Evolutionary conservation across 2,329 filamentous ascomycete genomes (phyloP).

Genomic region (Amesomyces nigricolor): DNA sequence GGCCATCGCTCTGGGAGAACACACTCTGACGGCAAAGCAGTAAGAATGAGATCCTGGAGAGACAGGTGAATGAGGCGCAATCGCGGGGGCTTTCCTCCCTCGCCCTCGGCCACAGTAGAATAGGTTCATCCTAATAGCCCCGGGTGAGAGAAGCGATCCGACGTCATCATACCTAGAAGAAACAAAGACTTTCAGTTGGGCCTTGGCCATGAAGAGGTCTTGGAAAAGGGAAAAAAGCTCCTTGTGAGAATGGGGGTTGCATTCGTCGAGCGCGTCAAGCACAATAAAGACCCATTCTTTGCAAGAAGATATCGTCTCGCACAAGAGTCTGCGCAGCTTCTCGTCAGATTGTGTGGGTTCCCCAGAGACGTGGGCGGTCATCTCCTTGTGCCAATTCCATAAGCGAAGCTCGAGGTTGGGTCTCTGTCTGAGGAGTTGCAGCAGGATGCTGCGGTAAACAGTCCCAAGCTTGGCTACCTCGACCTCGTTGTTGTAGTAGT

Average conservation of each 20-base stretch:
- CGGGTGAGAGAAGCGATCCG: background rate
- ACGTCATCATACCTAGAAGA: background rate
- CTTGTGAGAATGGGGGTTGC: background rate
- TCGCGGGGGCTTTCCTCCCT: background rate
- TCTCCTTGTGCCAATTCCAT: conserved; percentile 6
- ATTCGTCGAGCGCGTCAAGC: conserved; percentile 4
- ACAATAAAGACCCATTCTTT: background rate
- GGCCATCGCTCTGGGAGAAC: too few relatives aligned
- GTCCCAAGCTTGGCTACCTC: background rate
- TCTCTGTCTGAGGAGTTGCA: background rate
- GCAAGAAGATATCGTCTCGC: background rate
- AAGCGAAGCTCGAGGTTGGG: background rate
- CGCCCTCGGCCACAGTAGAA: background rate
- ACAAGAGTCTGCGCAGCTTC: background rate
- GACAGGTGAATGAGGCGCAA: conserved; percentile 1
- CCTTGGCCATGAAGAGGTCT: background rate
- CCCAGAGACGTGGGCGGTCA: background rate
- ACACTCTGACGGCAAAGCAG: too few relatives aligned
- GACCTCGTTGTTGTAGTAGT: conserved; percentile 6
- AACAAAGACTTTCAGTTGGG: conserved; percentile 3
- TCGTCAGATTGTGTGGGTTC: background rate
- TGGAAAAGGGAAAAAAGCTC: background rate
- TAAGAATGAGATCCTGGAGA: too few relatives aligned
- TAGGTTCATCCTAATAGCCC: background rate
- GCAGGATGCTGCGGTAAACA: conserved; percentile 11